Evolutionary conservation across 805 yeast genomes (phyloP).

Genomic region (Metschnikowia koreensis): DNA sequence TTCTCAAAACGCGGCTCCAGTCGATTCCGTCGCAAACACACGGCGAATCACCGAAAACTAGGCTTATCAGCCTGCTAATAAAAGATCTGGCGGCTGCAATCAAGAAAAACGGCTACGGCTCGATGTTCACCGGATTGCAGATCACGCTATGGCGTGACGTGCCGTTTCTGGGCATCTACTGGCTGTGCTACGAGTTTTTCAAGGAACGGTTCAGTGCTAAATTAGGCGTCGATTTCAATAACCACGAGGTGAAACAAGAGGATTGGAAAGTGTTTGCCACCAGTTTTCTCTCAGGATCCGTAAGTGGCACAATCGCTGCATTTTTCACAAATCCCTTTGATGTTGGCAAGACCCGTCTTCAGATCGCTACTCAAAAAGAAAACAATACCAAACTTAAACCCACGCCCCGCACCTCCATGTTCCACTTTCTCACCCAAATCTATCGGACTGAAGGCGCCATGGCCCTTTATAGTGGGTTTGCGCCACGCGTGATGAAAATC

Average conservation of each 20-base stretch:
- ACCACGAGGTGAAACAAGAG: slow-evolving; percentile 16
- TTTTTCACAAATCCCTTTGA: slow-evolving; percentile 91
- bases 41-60: slow-evolving; percentile 23
- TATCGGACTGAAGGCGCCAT: slow-evolving; percentile 69
- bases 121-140: slow-evolving; percentile 80
- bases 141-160: slow-evolving; percentile 96
- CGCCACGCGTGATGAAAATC: slow-evolving; percentile 84
- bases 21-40: slow-evolving; percentile 59
- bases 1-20: slow-evolving; percentile 84
- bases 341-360: slow-evolving; percentile 93
- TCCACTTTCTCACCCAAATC: slow-evolving; percentile 61
- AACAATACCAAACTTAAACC: slow-evolving; percentile 7
- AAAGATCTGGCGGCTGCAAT: slow-evolving; percentile 55
- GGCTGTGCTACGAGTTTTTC: slow-evolving; percentile 76
- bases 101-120: slow-evolving; percentile 51
- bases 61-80: slow-evolving; percentile 46
- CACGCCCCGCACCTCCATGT: slow-evolving; percentile 51
- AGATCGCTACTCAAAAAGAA: slow-evolving; percentile 46
- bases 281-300: slow-evolving; percentile 77
- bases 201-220: slow-evolving; percentile 26
- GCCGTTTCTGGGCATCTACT: slow-evolving; percentile 92
- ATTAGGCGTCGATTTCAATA: slow-evolving; percentile 25
- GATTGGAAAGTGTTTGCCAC: slow-evolving; percentile 51
- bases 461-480: slow-evolving; percentile 83
- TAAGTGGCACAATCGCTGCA: slow-evolving; percentile 85